Percentiles rank a stretch among this genome's conserved stretches.
phyloP scores from a whole-genome alignment of 2,329 filamentous ascomycete genomes.

The Scleromitrula shiraiana region DNA sequence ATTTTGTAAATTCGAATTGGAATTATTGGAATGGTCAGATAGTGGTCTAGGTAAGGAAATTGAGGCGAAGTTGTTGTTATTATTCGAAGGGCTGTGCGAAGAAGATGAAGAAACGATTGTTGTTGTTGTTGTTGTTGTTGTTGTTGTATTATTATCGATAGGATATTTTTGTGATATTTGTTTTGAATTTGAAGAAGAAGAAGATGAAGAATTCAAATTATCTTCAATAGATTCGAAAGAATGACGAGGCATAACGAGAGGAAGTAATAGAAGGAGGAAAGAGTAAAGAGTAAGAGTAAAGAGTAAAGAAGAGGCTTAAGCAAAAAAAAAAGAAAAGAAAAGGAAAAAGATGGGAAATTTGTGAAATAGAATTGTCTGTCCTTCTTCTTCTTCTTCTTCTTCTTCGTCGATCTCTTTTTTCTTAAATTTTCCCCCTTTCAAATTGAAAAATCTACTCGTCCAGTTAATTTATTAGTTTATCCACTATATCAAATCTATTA shows the following conservation, averaged over 20 bases:
- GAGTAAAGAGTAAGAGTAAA: too few relatives aligned
- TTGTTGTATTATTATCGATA: background rate
- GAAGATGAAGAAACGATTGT: background rate
- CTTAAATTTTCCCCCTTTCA: background rate
- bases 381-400: background rate
- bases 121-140: background rate
- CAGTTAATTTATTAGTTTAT: too few relatives aligned
- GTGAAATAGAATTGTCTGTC: background rate
- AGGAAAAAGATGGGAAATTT: too few relatives aligned
- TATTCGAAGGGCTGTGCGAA: background rate
- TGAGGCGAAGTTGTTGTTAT: background rate
- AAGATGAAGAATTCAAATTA: background rate
- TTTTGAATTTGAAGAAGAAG: too few relatives aligned
- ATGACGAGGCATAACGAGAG: background rate
- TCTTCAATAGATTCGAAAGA: background rate
- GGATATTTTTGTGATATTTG: background rate
- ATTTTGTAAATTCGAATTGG: too few relatives aligned
- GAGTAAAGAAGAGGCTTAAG: background rate
- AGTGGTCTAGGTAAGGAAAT: background rate
- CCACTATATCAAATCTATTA: too few relatives aligned
- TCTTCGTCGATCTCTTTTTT: background rate
- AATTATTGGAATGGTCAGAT: background rate
- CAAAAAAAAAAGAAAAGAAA: background rate
- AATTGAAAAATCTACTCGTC: background rate
- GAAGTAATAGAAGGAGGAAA: too few relatives aligned